phyloP scores from a whole-genome alignment of 768 basidiomycete genomes.

The Cystofilobasidium capitatum region DNA sequence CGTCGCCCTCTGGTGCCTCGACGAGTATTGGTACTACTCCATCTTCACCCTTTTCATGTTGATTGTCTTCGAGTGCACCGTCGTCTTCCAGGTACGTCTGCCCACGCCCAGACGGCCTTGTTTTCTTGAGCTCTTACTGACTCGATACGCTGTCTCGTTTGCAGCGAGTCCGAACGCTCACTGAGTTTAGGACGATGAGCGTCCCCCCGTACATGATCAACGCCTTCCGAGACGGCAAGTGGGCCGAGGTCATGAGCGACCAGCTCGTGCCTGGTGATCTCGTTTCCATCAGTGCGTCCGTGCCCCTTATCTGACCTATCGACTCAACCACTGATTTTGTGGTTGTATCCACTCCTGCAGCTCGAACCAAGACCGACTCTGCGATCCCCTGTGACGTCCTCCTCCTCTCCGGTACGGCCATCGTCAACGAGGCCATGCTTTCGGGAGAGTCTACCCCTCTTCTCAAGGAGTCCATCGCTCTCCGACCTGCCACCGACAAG shows the following conservation, averaged over 20 bases:
- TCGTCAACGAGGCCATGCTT: slow-evolving; percentile 98
- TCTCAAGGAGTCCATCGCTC: slow-evolving; percentile 85
- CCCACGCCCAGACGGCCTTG: neutral
- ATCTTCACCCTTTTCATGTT: slow-evolving; percentile 98
- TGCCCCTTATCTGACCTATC: neutral
- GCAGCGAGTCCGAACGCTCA: slow-evolving; percentile 82
- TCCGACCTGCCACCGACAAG: slow-evolving; percentile 61
- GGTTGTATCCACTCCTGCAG: slow-evolving; percentile 28
- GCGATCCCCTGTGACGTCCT: slow-evolving; percentile 87
- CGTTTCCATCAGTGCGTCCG: slow-evolving; percentile 60
- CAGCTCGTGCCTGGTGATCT: slow-evolving; percentile 85
- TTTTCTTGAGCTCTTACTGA: slow-evolving; percentile 1
- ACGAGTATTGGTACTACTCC: slow-evolving; percentile 98
- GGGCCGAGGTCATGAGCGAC: slow-evolving; percentile 72
- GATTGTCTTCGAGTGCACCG: slow-evolving; percentile 94
- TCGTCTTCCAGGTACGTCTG: slow-evolving; percentile 82
- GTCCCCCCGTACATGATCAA: slow-evolving; percentile 81
- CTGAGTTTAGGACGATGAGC: slow-evolving; percentile 95
- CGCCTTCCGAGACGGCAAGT: slow-evolving; percentile 64
- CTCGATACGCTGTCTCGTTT: neutral
- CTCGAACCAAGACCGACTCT: slow-evolving; percentile 57
- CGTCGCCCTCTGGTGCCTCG: slow-evolving; percentile 91
- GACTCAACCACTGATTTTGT: neutral
- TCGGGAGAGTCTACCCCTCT: slow-evolving; percentile 96
- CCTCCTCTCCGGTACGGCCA: slow-evolving; percentile 80